Evolutionary conservation across 768 basidiomycete genomes (phyloP).

Genomic region (Calocera viscosa): DNA sequence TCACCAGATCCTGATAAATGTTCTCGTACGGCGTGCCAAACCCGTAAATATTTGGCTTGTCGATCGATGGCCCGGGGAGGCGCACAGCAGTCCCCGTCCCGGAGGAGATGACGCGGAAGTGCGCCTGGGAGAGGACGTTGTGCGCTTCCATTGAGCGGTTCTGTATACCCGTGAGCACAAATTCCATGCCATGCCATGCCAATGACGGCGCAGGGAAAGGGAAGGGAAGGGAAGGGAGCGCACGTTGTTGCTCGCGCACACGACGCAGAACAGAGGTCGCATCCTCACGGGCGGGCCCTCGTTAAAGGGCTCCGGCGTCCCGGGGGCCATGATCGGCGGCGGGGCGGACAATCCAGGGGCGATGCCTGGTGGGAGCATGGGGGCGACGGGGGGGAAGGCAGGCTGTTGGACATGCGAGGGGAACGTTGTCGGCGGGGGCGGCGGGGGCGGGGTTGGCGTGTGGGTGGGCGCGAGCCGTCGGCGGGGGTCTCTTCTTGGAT

Average conservation of each 20-base stretch:
- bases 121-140: slow-evolving; percentile 73
- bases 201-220: not conserved
- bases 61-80: slow-evolving; percentile 87
- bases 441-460: not conserved
- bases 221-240: slow-evolving; percentile 20
- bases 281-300: slow-evolving; percentile 30
- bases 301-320: not conserved
- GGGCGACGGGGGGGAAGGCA: no score
- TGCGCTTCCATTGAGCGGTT: slow-evolving; percentile 99
- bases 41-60: slow-evolving; percentile 91
- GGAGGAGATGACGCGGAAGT: slow-evolving; percentile 80
- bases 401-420: not conserved
- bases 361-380: no score
- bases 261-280: slow-evolving; percentile 86
- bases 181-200: not conserved
- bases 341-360: no score
- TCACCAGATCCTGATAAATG: slow-evolving; percentile 80
- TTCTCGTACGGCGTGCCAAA: slow-evolving; percentile 96
- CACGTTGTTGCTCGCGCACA: slow-evolving; percentile 98
- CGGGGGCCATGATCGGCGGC: not conserved
- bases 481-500: not conserved
- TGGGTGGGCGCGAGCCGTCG: not conserved
- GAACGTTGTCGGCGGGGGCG: not conserved
- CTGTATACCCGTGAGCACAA: slow-evolving; percentile 30
- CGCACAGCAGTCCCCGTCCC: slow-evolving; percentile 97